Conservation (phyloP, 129 eudicot genomes). For the Tagetes erecta region DNA sequence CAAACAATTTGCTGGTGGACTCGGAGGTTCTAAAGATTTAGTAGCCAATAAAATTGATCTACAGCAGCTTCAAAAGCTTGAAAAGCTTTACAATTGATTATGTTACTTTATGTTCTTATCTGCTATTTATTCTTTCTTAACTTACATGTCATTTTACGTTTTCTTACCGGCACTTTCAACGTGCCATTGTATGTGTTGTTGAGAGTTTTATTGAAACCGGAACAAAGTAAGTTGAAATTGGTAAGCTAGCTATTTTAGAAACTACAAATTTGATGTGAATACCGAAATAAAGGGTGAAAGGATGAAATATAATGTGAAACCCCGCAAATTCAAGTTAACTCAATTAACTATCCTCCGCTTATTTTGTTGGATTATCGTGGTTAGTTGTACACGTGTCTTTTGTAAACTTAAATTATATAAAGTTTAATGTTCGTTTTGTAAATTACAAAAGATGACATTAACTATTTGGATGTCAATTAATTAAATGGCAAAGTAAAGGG, state of each 20-base stretch:
- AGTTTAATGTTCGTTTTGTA: too few species aligned
- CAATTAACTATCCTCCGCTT: too few species aligned
- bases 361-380: too few species aligned
- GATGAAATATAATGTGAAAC: too few species aligned
- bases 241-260: conserved; percentile 25
- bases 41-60: conserved; percentile 62
- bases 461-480: too few species aligned
- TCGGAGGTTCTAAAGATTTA: conserved; percentile 61
- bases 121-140: neutral
- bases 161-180: conserved; percentile 75
- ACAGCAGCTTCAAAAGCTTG: conserved; percentile 81
- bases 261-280: too few species aligned
- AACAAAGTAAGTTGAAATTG: conserved; percentile 87
- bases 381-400: too few species aligned
- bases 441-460: too few species aligned
- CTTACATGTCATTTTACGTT: conserved; percentile 1
- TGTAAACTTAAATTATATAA: too few species aligned
- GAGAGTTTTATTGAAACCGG: conserved; percentile 88
- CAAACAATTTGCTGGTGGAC: conserved; percentile 77
- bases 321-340: too few species aligned
- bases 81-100: conserved; percentile 51
- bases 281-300: too few species aligned
- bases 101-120: conserved; percentile 9
- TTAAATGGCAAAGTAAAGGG: too few species aligned
- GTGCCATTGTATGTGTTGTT: conserved; percentile 86